Conservation (phyloP, 345 rosid genomes). For the Lepidium africanum region DNA sequence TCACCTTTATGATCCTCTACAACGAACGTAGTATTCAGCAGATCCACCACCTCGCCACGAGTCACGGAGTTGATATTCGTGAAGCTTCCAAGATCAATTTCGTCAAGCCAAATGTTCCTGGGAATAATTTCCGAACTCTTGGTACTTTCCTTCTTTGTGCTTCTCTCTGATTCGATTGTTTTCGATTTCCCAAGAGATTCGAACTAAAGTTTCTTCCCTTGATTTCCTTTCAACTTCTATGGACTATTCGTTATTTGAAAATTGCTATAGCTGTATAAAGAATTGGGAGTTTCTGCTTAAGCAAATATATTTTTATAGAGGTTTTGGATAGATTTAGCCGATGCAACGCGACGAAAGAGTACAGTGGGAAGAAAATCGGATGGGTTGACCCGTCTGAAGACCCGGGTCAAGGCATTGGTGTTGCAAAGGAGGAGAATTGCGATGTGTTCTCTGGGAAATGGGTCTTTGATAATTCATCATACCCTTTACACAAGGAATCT, state of each 20-base stretch:
- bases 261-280: not conserved
- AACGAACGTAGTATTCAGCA: constrained; percentile 49
- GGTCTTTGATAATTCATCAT: constrained; percentile 68
- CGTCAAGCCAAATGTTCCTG: constrained; percentile 51
- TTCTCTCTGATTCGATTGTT: not conserved
- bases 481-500: constrained; percentile 78
- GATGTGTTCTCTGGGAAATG: constrained; percentile 84
- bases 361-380: constrained; percentile 56
- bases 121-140: constrained; percentile 7
- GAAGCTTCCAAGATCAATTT: constrained; percentile 21
- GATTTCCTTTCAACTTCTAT: not conserved
- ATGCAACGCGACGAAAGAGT: constrained; percentile 67
- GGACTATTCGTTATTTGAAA: not conserved
- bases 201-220: not conserved
- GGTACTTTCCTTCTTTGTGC: constrained; percentile 30
- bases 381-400: constrained; percentile 33
- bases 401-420: constrained; percentile 23
- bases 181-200: not conserved
- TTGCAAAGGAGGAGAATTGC: constrained; percentile 41
- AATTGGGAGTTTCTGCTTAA: not conserved
- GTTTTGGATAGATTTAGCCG: constrained; percentile 72
- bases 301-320: constrained; percentile 14
- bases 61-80: constrained; percentile 9
- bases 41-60: constrained; percentile 43
- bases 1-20: constrained; percentile 44